Base-by-base conservation (phyloP, 1,139 yeast genomes). In the Hyphopichia buzzinii region DNA sequence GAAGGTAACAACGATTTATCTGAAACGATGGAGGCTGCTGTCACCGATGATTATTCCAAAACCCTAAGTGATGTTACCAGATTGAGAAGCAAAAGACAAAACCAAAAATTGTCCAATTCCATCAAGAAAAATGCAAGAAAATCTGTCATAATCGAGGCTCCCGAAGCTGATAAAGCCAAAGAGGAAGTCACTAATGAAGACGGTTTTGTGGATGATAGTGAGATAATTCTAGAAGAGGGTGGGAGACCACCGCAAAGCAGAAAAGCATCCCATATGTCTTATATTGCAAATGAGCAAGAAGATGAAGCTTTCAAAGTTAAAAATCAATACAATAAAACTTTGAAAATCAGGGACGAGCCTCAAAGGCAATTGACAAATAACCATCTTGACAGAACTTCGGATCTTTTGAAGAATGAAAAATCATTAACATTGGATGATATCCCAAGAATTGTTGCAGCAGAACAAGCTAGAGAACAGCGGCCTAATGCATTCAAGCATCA, bases 371-470 rank as follows among this genome's bases (percentile, higher is more conserved):
- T 52, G 3, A 56, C 64, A n/a, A 56, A 54, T 38, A 59, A 56
- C 28, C 65, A 64, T 38, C 61, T 72, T 32, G 73, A 67, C 46
- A 57, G 77, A 11, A 82, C 90, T 0, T 80, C 89, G 1, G 86
- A 81, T 46, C 64, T 84, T 35, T 71, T 87, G 40, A 80, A 84
- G 52, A 86, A 81, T 53, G 95, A 90, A 49, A 86, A 86, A 49
- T 83, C 95, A 1, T 74, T 92, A 39, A 90, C 97, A 0, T 73
- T 92, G 51, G 98, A 92, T 59, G 99, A 92, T 62, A 92, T 92
- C 48, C 96, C 97, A 5, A 74, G 97, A 47, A 90, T 92, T 53
- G 97, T 92, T 10, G 96, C 97, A 3, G 95, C 96, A 5, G 97
- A 92, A 52, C 97, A 90, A 59, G 96, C 97, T 0, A 73, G 97